These are phyloP conservation scores for Fistulinella cinereoalba DNA, from an alignment of 1,284 basidiomycete genomes.

Conservation along the genomic window DNA sequence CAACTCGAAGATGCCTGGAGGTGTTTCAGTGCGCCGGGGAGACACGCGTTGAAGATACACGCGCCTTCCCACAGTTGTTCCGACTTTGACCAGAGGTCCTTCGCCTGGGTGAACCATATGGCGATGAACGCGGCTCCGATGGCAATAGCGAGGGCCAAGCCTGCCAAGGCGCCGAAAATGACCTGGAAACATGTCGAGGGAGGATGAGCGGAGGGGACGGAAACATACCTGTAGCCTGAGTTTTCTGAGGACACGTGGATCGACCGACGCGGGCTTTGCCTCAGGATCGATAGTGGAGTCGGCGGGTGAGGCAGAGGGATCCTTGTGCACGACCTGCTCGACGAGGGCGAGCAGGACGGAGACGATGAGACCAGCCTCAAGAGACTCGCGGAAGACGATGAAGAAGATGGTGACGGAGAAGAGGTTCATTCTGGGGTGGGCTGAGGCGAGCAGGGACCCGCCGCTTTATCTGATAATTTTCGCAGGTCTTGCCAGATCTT, in stretches of 20 bases:
- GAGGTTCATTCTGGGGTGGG: conserved; percentile 37
- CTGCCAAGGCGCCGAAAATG: conserved; percentile 71
- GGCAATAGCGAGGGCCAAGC: conserved; percentile 73
- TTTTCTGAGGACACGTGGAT: conserved; percentile 50
- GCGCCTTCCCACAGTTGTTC: conserved; percentile 73
- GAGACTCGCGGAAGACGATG: conserved; percentile 86
- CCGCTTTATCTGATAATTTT: conserved; percentile 9
- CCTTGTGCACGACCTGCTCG: conserved; percentile 66
- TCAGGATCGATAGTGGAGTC: neutral
- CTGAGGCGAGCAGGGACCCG: neutral
- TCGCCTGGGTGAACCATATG: conserved; percentile 78
- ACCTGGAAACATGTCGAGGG: conserved; percentile 49
- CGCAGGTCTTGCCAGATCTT: no score
- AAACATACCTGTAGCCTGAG: conserved; percentile 57
- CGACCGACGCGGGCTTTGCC: neutral
- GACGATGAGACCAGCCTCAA: conserved; percentile 87
- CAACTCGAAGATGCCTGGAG: conserved; percentile 70
- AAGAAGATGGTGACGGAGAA: conserved; percentile 85
- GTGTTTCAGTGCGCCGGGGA: neutral
- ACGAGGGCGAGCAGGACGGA: conserved; percentile 84
- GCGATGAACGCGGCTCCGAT: conserved; percentile 79
- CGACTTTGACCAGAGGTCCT: conserved; percentile 66
- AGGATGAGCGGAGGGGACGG: neutral
- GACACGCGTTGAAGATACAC: neutral
- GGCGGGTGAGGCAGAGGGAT: conserved; percentile 1